These are phyloP conservation scores for Sanghuangporus baumii DNA, from an alignment of 1,284 basidiomycete species.

Conservation along the genomic window DNA sequence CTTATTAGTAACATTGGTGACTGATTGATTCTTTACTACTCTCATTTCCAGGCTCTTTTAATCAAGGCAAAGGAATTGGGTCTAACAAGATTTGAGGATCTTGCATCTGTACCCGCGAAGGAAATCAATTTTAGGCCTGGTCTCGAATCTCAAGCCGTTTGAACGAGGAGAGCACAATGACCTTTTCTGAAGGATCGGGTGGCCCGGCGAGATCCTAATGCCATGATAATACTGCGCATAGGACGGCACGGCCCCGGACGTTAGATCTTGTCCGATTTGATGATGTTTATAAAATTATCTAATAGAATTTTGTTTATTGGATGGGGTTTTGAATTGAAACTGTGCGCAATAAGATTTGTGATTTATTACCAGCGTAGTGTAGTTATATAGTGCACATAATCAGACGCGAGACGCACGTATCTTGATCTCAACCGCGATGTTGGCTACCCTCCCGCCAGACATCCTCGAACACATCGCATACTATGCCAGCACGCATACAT, in stretches of 20 bases:
- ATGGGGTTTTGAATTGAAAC: too few species aligned
- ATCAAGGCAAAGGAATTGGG: slow-evolving; percentile 6
- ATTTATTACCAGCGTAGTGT: not conserved
- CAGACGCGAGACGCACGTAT: not conserved
- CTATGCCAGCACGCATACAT: slow-evolving; percentile 29
- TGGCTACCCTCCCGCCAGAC: slow-evolving; percentile 33
- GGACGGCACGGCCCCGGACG: too few species aligned
- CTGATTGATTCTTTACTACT: not conserved
- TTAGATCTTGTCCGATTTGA: too few species aligned
- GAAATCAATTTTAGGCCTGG: not conserved
- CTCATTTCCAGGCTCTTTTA: not conserved
- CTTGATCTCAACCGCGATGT: not conserved
- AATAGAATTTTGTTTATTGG: too few species aligned
- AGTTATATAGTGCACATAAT: not conserved
- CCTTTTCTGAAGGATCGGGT: too few species aligned
- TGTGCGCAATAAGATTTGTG: too few species aligned
- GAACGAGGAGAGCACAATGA: too few species aligned
- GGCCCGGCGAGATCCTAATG: too few species aligned
- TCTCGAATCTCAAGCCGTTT: too few species aligned
- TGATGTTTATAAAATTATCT: too few species aligned
- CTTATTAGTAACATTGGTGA: not conserved
- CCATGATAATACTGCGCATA: too few species aligned
- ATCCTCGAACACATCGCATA: slow-evolving; percentile 38
- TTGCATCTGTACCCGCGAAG: not conserved
- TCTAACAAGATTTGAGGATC: not conserved